A percentile compares a stretch with the other conserved stretches of the same genome.
Conservation (phyloP, 257 asterid genomes). For the Capsicum chinense region DNA sequence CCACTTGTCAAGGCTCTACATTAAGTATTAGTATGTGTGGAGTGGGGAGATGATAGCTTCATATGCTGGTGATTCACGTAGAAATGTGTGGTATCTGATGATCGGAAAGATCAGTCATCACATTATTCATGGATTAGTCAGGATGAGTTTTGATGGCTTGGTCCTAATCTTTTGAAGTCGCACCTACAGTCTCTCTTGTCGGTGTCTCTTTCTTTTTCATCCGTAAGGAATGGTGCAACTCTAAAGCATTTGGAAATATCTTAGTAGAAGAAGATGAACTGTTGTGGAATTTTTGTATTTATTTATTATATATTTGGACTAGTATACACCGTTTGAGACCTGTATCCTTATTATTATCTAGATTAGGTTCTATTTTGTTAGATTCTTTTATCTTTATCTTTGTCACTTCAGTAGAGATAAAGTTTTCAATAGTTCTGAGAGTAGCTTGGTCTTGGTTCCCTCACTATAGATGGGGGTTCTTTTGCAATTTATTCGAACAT, state of each 20-base stretch:
- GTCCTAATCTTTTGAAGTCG: neutral
- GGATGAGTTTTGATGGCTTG: neutral
- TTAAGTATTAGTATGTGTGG: neutral
- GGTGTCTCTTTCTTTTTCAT: neutral
- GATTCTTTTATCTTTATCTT: neutral
- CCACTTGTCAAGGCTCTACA: neutral
- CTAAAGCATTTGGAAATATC: neutral
- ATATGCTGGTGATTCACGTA: neutral
- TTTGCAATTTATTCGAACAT: neutral
- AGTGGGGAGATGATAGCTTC: neutral
- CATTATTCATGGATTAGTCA: neutral
- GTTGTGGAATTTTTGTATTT: neutral
- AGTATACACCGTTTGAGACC: neutral
- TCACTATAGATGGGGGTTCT: neutral
- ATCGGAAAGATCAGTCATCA: neutral
- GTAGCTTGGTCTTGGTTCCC: constrained; percentile 1
- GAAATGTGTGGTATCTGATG: neutral
- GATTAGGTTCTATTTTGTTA: neutral
- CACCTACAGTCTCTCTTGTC: neutral
- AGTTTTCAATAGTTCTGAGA: constrained; percentile 16
- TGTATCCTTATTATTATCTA: neutral
- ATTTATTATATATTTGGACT: constrained; percentile 2
- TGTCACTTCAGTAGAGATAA: neutral
- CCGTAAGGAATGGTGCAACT: neutral
- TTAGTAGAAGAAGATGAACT: neutral